phyloP scores from a whole-genome alignment of 768 basidiomycete species.

The Mycena kentingensis region DNA sequence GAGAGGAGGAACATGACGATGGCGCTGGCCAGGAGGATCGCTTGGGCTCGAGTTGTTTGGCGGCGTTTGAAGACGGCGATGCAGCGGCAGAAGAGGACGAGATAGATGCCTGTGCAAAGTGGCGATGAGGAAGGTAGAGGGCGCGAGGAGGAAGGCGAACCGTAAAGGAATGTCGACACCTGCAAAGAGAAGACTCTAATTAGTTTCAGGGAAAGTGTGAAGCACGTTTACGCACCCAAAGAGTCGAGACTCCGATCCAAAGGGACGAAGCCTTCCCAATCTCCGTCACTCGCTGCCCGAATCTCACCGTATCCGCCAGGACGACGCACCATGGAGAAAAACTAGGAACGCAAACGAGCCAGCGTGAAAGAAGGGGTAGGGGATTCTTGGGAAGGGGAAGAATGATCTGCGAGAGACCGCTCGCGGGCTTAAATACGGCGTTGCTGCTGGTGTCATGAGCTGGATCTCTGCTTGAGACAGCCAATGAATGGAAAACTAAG shows the following conservation, averaged over 20 bases:
- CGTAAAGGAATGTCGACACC: conserved; percentile 30
- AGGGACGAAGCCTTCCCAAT: background rate
- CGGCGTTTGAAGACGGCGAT: conserved; percentile 34
- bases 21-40: conserved; percentile 34
- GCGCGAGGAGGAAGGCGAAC: conserved; percentile 7
- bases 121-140: background rate
- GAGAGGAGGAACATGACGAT: conserved; percentile 40
- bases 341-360: no score
- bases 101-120: conserved; percentile 34
- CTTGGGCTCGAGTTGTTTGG: conserved; percentile 29
- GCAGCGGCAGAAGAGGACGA: conserved; percentile 39
- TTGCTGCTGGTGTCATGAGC: no score
- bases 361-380: no score
- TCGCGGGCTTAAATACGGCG: no score
- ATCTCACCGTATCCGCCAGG: no score
- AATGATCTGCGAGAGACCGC: no score
- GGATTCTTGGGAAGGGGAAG: no score
- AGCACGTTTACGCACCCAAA: conserved; percentile 14
- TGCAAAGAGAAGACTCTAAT: background rate
- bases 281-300: background rate
- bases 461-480: no score
- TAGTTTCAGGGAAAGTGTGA: no score
- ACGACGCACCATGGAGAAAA: no score
- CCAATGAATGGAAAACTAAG: no score
- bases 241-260: conserved; percentile 22